Evolutionary conservation across 2,329 filamentous ascomycete species (phyloP), one percentile per base, ranked within the genome.

Genomic region (Alternaria conjuncta): DNA sequence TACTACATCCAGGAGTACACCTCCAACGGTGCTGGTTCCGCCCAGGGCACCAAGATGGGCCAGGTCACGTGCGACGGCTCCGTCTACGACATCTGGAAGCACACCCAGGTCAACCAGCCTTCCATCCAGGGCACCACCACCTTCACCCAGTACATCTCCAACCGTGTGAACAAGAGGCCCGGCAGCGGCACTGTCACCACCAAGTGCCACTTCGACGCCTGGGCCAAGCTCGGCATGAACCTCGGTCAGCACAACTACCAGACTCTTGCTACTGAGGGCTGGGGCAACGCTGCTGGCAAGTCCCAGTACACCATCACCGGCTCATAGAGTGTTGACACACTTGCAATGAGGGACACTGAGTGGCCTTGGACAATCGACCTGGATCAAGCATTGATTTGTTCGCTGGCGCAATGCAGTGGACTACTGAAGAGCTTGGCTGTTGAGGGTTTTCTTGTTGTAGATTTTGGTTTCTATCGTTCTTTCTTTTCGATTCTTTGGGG

Each of bases 1-100:
- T 85, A 82, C 84, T 87, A 71, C 76, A 82, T 83, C 46, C 84
- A 83, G 57, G 82, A 83, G 46, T 83, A 85, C 68, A 81, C 83
- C 13, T 80, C 76, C 67, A 81, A 83, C 68, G 84, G 80, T 10
- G 80, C 67, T 8, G 74, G 73, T 8, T 71, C 70, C n/a, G 70
- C 72, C 3, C 70, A 77, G 55, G 72, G 76, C 58, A 61, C 66
- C 28, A 74, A 72, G 56, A 58, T 75, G 53, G 74, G 75, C 50
- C 61, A 64, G 8, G 69, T 78, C 3, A 72, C 67, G 10, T 73
- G 71, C 66, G 75, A 78, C 58, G 74, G 73, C 59, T 70, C 71
- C 20, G 63, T 61, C 36, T 78, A 78, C 62, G 73, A 74, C 57
- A 75, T 78, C 67, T 75, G 70, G 71, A 73, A 72, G 69, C 68